These are phyloP conservation scores for Spirogloea muscicola DNA, from an alignment of 139 green algal species.

Conservation along the genomic window DNA sequence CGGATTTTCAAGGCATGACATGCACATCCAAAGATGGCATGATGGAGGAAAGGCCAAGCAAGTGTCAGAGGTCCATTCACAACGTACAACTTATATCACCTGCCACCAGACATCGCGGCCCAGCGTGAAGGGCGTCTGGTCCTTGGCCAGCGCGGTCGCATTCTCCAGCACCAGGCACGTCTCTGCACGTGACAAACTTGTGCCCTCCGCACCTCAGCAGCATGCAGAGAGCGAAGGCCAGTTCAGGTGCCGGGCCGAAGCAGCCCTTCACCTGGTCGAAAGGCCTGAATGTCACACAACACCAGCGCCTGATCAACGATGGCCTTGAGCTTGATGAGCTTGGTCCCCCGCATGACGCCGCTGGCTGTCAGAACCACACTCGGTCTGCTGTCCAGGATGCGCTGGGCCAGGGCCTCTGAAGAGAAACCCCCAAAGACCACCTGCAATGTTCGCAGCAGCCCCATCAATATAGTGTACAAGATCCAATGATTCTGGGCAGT, in stretches of 20 bases:
- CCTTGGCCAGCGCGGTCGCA: background rate
- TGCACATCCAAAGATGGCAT: background rate
- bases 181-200: slow-evolving; percentile 40
- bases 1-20: no score
- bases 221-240: no score
- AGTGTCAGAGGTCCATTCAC: background rate
- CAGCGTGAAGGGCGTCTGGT: slow-evolving; percentile 26
- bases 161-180: slow-evolving; percentile 47
- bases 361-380: slow-evolving; percentile 69
- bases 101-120: slow-evolving; percentile 52
- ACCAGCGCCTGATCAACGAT: slow-evolving; percentile 33
- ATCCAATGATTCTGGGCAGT: no score
- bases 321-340: slow-evolving; percentile 81
- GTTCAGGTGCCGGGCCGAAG: no score
- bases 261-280: no score
- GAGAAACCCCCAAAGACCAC: slow-evolving; percentile 97
- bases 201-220: no score
- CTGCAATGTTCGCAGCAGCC: slow-evolving; percentile 8
- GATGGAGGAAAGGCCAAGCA: background rate
- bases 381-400: slow-evolving; percentile 63
- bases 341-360: slow-evolving; percentile 74
- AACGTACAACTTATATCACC: no score
- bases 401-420: slow-evolving; percentile 74
- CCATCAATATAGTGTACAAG: no score
- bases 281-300: background rate